phyloP scores from a whole-genome alignment of 2,329 filamentous ascomycete species.

The Sphaerulina vaccinii region DNA sequence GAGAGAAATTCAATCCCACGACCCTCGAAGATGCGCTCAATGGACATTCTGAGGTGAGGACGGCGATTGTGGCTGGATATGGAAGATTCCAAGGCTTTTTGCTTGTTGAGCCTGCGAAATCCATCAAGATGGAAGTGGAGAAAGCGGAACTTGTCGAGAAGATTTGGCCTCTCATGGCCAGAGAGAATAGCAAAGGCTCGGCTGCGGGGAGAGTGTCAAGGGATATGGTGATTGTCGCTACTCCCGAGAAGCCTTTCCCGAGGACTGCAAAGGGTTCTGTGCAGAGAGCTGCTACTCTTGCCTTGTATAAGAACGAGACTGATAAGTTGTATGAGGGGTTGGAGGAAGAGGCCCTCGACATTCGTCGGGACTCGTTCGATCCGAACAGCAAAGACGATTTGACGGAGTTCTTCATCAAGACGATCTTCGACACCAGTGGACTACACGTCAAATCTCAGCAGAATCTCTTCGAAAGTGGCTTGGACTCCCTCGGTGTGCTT shows the following conservation, averaged over 20 bases:
- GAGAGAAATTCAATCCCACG: conserved; percentile 1
- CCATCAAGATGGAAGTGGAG: not conserved
- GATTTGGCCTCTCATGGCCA: conserved; percentile 19
- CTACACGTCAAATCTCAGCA: not conserved
- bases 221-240: conserved; percentile 18
- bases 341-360: not conserved
- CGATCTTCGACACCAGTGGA: not conserved
- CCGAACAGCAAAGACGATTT: not conserved
- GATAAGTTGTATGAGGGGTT: conserved; percentile 12
- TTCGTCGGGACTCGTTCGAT: not conserved
- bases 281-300: conserved; percentile 15
- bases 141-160: conserved; percentile 10
- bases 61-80: not conserved
- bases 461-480: conserved; percentile 13
- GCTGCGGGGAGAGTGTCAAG: conserved; percentile 9
- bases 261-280: conserved; percentile 21
- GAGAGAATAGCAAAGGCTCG: conserved; percentile 14
- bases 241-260: conserved; percentile 13
- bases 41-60: not conserved
- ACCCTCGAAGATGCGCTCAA: not conserved
- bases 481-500: conserved; percentile 43
- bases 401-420: not conserved
- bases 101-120: not conserved
- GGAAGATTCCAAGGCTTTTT: not conserved
- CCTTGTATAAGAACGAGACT: conserved; percentile 20